These are phyloP conservation scores for Pelargonium nanum DNA, from an alignment of 345 rosid species.

Conservation along the genomic window DNA sequence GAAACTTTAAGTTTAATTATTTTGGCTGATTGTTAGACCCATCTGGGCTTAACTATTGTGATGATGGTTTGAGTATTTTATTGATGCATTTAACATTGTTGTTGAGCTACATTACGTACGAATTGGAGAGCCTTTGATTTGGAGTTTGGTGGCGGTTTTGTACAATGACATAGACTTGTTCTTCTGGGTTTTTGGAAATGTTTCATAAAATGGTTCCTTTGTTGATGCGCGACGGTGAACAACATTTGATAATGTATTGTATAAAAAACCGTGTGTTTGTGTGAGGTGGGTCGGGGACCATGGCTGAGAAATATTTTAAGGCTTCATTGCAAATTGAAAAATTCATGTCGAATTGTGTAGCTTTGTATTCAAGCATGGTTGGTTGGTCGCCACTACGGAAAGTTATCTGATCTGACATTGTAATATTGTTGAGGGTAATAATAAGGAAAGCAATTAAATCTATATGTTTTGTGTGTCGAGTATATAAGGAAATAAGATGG, in stretches of 20 bases:
- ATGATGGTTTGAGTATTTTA: background rate
- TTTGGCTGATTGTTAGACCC: background rate
- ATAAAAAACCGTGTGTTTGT: no score
- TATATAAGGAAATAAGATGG: background rate
- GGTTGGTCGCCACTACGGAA: conserved; percentile 32
- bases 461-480: background rate
- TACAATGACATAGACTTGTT: no score
- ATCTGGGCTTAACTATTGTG: background rate
- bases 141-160: background rate
- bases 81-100: background rate
- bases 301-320: background rate
- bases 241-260: background rate
- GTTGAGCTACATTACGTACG: no score
- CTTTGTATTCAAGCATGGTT: conserved; percentile 60
- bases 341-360: conserved; percentile 9
- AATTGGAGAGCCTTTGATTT: no score
- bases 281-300: conserved; percentile 1
- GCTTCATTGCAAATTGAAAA: background rate
- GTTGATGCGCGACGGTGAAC: background rate
- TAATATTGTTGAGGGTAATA: conserved; percentile 28
- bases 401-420: conserved; percentile 24
- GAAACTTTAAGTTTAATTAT: no score
- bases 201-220: background rate
- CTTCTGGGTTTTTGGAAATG: background rate
- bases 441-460: background rate